Conservation (phyloP, 1,284 basidiomycete species). For the Coniophora puteana region DNA sequence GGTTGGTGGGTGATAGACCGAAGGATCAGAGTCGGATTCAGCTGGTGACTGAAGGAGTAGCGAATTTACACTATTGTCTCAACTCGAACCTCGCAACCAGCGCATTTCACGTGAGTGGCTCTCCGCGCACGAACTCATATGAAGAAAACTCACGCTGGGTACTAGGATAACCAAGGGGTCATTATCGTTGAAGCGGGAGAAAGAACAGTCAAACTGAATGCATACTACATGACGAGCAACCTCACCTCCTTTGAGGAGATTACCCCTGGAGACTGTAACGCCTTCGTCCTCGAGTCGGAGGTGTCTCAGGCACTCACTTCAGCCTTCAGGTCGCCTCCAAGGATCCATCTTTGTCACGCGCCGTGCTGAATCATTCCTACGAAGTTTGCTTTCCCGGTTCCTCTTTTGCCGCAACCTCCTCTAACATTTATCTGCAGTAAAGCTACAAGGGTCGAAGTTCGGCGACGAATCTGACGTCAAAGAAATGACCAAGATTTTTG, state of each 20-base stretch:
- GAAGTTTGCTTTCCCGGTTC: conserved; percentile 15
- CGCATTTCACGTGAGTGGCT: too few species aligned
- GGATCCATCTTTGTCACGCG: conserved; percentile 31
- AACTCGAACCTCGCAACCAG: too few species aligned
- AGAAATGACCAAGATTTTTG: conserved; percentile 35
- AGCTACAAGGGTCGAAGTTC: conserved; percentile 31
- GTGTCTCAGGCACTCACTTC: conserved; percentile 4
- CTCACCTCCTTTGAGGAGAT: conserved; percentile 26
- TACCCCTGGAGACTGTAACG: conserved; percentile 29
- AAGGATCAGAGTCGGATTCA: conserved; percentile 37
- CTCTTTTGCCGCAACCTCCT: background rate
- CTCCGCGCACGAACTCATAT: too few species aligned
- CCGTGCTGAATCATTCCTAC: conserved; percentile 28
- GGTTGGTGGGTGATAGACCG: conserved; percentile 29
- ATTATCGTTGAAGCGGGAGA: conserved; percentile 51
- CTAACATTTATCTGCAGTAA: conserved; percentile 20
- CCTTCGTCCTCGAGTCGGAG: background rate
- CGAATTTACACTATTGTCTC: conserved; percentile 44
- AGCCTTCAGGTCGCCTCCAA: conserved; percentile 26
- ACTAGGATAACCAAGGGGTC: conserved; percentile 34
- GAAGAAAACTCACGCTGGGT: too few species aligned
- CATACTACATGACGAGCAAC: conserved; percentile 25
- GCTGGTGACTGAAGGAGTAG: conserved; percentile 50
- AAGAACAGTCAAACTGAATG: conserved; percentile 40
- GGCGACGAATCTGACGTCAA: conserved; percentile 29